These are phyloP conservation scores for Drosera spatulata DNA, from an alignment of 179 eudicot genomes.

Conservation along the genomic window DNA sequence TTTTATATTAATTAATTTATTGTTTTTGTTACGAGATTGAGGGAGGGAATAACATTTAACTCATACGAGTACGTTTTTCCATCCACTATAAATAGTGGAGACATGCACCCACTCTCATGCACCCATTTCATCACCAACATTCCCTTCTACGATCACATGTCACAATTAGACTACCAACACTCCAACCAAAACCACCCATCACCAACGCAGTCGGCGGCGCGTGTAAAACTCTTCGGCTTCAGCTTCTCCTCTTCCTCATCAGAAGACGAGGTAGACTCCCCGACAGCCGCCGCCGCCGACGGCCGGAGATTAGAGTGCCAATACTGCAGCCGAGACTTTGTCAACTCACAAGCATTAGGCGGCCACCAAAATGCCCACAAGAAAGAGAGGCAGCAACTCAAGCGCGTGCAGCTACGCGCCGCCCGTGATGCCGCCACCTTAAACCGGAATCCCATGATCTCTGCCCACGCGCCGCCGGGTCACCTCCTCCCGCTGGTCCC, in stretches of 20 bases:
- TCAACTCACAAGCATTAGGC: conserved; percentile 89
- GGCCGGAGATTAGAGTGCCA: conserved; percentile 83
- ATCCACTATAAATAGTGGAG: not conserved
- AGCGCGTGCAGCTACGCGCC: conserved; percentile 72
- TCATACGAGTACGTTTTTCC: no score
- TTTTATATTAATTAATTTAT: no score
- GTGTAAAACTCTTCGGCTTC: conserved; percentile 74
- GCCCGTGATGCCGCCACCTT: conserved; percentile 49
- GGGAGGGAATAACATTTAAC: no score
- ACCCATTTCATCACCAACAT: not conserved
- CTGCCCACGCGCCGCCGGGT: conserved; percentile 3
- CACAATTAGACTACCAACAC: conserved; percentile 19
- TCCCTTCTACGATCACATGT: conserved; percentile 1
- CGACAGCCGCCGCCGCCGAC: conserved; percentile 19
- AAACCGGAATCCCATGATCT: conserved; percentile 45
- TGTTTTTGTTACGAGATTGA: no score
- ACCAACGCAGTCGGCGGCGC: conserved; percentile 5
- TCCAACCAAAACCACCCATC: no score
- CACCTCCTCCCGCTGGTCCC: not conserved
- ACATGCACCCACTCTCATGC: not conserved
- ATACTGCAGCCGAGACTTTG: conserved; percentile 80
- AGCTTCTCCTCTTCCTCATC: conserved; percentile 24
- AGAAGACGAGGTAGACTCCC: conserved; percentile 26
- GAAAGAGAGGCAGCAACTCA: no score
- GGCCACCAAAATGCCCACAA: conserved; percentile 45